phyloP scores from a whole-genome alignment of 2,329 filamentous ascomycete genomes.

The Fusarium succisae region DNA sequence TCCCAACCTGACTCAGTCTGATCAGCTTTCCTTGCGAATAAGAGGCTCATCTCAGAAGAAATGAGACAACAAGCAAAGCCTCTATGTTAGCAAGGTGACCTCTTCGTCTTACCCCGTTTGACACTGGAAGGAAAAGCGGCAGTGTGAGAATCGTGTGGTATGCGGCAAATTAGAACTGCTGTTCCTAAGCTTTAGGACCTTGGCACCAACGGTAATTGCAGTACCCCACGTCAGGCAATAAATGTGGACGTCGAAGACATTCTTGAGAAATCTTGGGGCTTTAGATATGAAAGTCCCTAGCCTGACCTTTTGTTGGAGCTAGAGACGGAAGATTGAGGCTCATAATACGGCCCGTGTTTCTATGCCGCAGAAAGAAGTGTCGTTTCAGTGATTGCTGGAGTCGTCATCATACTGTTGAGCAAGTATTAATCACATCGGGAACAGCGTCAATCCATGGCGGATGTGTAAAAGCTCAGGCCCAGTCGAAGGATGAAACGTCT shows the following conservation, averaged over 20 bases:
- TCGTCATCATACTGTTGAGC: conserved; percentile 10
- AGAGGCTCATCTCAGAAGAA: background rate
- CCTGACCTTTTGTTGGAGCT: background rate
- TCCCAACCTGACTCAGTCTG: background rate
- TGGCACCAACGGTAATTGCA: conserved; percentile 29
- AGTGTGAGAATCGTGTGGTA: background rate
- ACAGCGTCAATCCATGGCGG: conserved; percentile 20
- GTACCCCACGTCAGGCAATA: conserved; percentile 21
- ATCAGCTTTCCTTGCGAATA: background rate
- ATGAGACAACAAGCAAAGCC: background rate
- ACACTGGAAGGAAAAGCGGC: background rate
- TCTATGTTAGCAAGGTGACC: background rate
- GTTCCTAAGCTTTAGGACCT: background rate
- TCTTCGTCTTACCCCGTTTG: background rate
- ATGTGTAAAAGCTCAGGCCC: conserved; percentile 15
- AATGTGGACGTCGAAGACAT: conserved; percentile 9
- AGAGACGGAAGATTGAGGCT: conserved; percentile 5
- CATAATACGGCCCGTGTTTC: background rate
- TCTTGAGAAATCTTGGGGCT: background rate
- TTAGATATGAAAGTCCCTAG: background rate
- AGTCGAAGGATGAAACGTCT: conserved; percentile 41
- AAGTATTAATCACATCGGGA: conserved; percentile 8
- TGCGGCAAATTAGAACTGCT: background rate
- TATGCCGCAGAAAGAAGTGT: conserved; percentile 5
- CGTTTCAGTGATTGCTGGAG: conserved; percentile 7